Evolutionary conservation across 1,139 yeast genomes (phyloP), one percentile per base, ranked within the genome.

Genomic region (Diutina neorugosa): DNA sequence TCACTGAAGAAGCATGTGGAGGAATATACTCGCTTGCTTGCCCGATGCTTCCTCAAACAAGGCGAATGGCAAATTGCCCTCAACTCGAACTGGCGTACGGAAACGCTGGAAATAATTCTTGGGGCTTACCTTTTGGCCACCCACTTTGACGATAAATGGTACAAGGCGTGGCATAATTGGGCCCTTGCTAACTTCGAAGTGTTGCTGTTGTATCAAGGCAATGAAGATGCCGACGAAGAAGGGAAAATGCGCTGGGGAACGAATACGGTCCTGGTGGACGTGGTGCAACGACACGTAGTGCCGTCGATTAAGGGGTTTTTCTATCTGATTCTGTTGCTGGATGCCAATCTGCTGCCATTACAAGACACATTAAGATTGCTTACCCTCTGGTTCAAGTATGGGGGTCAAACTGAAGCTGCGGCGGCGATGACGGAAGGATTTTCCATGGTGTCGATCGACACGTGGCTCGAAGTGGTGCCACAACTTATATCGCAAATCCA

Each of bases 151-250:
- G 77, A 80, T 51, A 79, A 80, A 48, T 94, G 98, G 97, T 94
- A 94, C 64, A 93, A 94, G 63, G 98, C 98, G 21, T 94, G 98
- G 98, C 99, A 94, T 64, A 91, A 90, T 63, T 94, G 99, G 99
- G 98, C 98, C 0, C 72, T 94, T 62, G 97, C 98, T 0, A 94
- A 94, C 66, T 94, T 90, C 65, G 97, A 91, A 63, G 97, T 91
- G 1, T 87, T 93, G 31, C 86, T 96, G 0, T 74, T 85, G 53
- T 74, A 74, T 59, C 23, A n/a, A 16, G 25, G 25, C 37, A 16
- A 44, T 23, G 48, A 25, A 12, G 18, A 25, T 14, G 25, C 34
- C 14, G 48, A 21, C 19, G 27, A 34, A 6, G 37, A n/a, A n/a
- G 21, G 40, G 12, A 27, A 27, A n/a, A 40, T 18, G 20, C 18